A percentile compares a stretch with the other conserved stretches of the same genome.
Evolutionary conservation across 768 basidiomycete species (phyloP).

Genomic region (Serendipita vermifera): DNA sequence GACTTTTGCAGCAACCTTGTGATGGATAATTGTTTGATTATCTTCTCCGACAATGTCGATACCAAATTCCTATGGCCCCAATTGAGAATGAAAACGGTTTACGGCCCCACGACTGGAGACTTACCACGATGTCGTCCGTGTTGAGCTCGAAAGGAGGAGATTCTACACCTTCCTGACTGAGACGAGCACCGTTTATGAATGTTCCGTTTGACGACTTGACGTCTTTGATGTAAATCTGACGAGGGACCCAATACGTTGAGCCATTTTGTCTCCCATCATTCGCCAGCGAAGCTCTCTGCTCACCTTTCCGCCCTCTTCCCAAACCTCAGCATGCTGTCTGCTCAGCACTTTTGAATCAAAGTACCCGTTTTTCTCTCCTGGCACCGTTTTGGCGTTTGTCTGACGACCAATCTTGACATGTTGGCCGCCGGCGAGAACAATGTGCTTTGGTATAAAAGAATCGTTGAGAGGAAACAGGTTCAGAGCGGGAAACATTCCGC

Average conservation of each 20-base stretch:
- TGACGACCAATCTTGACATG: constrained; percentile 88
- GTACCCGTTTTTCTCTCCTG: constrained; percentile 82
- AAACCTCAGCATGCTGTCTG: constrained; percentile 95
- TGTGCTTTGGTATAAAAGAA: constrained; percentile 89
- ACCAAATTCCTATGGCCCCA: constrained; percentile 71
- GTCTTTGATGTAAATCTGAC: constrained; percentile 97
- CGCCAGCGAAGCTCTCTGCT: constrained; percentile 14
- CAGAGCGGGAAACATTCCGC: constrained; percentile 25
- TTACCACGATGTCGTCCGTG: constrained; percentile 87
- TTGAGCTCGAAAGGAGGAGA: constrained; percentile 90
- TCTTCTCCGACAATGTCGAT: constrained; percentile 99
- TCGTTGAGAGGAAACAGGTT: constrained; percentile 84
- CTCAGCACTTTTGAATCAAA: constrained; percentile 94
- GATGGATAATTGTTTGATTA: constrained; percentile 94
- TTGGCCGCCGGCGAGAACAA: constrained; percentile 53
- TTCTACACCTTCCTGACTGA: constrained; percentile 79
- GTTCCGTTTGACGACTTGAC: constrained; percentile 97
- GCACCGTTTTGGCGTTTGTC: constrained; percentile 90
- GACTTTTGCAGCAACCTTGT: constrained; percentile 94
- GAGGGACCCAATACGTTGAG: constrained; percentile 2
- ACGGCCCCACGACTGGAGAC: constrained; percentile 23
- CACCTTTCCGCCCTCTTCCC: constrained; percentile 81
- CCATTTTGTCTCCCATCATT: not conserved
- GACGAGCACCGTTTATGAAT: constrained; percentile 91
- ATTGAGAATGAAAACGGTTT: too few species aligned